Conservation (phyloP, 192 early-diverging fungal genomes). For the Backusella macrospora region DNA sequence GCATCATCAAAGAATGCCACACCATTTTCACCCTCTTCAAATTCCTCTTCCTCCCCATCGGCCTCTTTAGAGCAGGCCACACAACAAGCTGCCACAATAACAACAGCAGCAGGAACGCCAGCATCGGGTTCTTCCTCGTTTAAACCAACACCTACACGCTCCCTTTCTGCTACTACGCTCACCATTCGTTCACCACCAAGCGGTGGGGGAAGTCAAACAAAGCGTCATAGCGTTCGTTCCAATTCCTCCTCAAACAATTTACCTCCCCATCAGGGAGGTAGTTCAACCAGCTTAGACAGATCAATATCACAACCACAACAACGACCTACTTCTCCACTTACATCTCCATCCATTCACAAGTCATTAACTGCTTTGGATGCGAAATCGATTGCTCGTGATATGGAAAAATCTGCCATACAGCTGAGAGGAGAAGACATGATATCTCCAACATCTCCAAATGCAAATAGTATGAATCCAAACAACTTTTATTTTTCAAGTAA, state of each 20-base stretch:
- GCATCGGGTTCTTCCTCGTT: background rate
- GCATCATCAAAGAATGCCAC: background rate
- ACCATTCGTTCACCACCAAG: constrained; percentile 32
- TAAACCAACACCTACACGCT: constrained; percentile 8
- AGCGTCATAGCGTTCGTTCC: constrained; percentile 37
- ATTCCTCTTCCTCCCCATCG: constrained; percentile 19
- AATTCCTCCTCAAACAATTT: constrained; percentile 14
- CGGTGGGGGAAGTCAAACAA: constrained; percentile 41
- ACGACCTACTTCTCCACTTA: constrained; percentile 39
- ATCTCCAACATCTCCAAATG: constrained; percentile 20
- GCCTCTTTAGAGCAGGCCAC: constrained; percentile 20
- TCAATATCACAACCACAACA: constrained; percentile 20
- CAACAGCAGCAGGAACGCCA: background rate
- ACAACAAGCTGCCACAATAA: background rate
- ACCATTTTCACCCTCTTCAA: constrained; percentile 3
- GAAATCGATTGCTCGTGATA: constrained; percentile 42
- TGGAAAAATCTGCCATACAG: constrained; percentile 37
- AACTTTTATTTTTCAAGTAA: constrained; percentile 17
- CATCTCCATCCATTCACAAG: constrained; percentile 43
- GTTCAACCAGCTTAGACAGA: constrained; percentile 22
- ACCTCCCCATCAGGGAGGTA: constrained; percentile 13
- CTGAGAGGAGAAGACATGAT: constrained; percentile 21
- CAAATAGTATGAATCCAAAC: constrained; percentile 14
- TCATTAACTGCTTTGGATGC: constrained; percentile 55
- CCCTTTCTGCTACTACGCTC: constrained; percentile 9